Conservation (phyloP, 768 basidiomycete genomes). For the Lactarius sp. region DNA sequence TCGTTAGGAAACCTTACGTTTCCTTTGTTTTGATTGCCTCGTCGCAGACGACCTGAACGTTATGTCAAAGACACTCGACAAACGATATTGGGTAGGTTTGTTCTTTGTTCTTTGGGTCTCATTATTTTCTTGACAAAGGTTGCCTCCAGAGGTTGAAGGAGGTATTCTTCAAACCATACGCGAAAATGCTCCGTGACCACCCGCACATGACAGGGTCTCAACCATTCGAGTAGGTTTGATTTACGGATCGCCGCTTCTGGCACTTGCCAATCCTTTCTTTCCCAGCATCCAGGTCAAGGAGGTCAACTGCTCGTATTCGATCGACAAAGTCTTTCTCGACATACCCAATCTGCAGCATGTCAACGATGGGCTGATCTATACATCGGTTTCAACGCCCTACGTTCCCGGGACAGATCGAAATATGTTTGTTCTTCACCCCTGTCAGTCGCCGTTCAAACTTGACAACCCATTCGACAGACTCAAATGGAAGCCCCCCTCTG, state of each 20-base stretch:
- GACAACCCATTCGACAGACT: conserved; percentile 46
- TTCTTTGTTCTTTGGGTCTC: neutral
- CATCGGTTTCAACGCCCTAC: conserved; percentile 82
- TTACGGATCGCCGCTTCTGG: neutral
- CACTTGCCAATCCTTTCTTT: neutral
- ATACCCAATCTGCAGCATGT: conserved; percentile 86
- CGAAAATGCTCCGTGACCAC: conserved; percentile 60
- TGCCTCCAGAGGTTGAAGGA: conserved; percentile 59
- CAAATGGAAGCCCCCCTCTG: conserved; percentile 98
- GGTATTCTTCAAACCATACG: conserved; percentile 81
- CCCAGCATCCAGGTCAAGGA: conserved; percentile 80
- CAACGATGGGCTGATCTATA: conserved; percentile 96
- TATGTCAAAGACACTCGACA: conserved; percentile 77
- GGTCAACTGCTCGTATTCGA: conserved; percentile 81
- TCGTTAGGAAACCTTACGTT: conserved; percentile 69
- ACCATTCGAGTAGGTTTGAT: conserved; percentile 74
- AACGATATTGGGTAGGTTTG: conserved; percentile 79
- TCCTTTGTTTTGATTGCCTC: conserved; percentile 89
- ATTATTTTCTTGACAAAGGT: neutral
- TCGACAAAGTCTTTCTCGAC: conserved; percentile 83
- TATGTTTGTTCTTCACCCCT: conserved; percentile 49
- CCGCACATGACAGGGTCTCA: conserved; percentile 58
- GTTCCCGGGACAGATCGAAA: conserved; percentile 74
- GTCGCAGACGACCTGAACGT: conserved; percentile 83
- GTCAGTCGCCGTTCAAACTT: neutral